Conservation (phyloP, 2,329 filamentous ascomycete genomes). For the Sclerotinia sclerotiorum region DNA sequence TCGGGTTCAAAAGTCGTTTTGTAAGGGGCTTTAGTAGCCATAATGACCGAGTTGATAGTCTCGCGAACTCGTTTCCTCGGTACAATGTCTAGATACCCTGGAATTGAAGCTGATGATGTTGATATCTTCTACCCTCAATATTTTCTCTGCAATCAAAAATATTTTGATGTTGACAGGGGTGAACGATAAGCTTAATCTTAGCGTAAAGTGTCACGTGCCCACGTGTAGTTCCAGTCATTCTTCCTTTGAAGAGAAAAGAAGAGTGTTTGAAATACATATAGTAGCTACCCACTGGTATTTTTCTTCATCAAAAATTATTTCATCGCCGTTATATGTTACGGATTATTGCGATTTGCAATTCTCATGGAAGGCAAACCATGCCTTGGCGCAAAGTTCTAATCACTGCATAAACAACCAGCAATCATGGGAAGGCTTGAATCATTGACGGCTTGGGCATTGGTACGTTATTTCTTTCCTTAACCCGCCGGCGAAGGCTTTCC, state of each 20-base stretch:
- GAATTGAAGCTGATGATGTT: constrained; percentile 11
- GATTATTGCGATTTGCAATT: not conserved
- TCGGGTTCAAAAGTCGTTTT: constrained; percentile 89
- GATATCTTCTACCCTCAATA: not conserved
- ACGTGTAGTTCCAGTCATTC: not conserved
- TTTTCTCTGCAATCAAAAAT: constrained; percentile 24
- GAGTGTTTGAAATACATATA: not conserved
- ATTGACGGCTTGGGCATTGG: constrained; percentile 35
- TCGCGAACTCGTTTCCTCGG: not conserved
- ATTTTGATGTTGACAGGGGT: constrained; percentile 27
- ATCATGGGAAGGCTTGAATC: constrained; percentile 31
- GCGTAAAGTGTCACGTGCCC: constrained; percentile 22
- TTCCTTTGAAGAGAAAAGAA: not conserved
- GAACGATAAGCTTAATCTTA: constrained; percentile 33
- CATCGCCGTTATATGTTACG: not conserved
- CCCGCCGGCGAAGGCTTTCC: not conserved
- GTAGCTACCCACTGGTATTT: not conserved
- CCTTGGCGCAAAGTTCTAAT: not conserved
- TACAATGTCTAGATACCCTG: not conserved
- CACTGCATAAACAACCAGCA: not conserved
- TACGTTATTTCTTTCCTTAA: constrained; percentile 24
- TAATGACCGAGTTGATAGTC: constrained; percentile 37
- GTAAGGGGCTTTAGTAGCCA: constrained; percentile 62
- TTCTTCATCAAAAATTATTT: not conserved
- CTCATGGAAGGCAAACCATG: not conserved